phyloP scores from a whole-genome alignment of 2,329 filamentous ascomycete species.

The Cercospora zeae-maydis region DNA sequence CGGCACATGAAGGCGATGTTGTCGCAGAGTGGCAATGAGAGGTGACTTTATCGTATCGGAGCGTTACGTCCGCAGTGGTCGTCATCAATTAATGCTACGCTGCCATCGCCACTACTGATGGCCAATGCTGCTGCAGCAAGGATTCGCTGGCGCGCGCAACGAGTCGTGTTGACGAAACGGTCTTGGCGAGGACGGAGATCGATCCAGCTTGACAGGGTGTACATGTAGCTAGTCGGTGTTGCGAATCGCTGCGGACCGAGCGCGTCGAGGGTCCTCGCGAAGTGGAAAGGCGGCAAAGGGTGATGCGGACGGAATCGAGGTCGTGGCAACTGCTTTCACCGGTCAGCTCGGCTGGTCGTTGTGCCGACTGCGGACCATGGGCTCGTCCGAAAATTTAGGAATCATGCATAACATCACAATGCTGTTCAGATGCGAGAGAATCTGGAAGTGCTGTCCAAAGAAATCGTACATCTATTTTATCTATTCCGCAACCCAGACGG shows the following conservation, averaged over 20 bases:
- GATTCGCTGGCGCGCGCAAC: background rate
- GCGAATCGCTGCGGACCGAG: too few species aligned
- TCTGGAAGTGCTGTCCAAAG: background rate
- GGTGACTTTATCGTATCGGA: background rate
- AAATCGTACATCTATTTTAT: background rate
- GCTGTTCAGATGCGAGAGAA: too few species aligned
- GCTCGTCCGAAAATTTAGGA: background rate
- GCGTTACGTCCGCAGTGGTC: background rate
- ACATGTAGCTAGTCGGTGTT: too few species aligned
- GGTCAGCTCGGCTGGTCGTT: background rate
- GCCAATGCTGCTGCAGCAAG: background rate
- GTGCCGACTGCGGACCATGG: background rate
- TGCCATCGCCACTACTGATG: slow-evolving; percentile 1
- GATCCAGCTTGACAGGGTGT: background rate
- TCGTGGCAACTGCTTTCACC: background rate
- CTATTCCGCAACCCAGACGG: slow-evolving; percentile 92
- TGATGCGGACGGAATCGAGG: background rate
- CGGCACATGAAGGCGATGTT: slow-evolving; percentile 15
- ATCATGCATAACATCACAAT: too few species aligned
- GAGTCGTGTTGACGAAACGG: background rate
- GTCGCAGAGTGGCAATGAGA: background rate
- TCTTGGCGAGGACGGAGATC: background rate
- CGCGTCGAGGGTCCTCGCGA: background rate
- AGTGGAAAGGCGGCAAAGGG: background rate
- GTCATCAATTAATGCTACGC: background rate